phyloP scores from a whole-genome alignment of 2,329 filamentous ascomycete species.

The Lizonia empirigonia region DNA sequence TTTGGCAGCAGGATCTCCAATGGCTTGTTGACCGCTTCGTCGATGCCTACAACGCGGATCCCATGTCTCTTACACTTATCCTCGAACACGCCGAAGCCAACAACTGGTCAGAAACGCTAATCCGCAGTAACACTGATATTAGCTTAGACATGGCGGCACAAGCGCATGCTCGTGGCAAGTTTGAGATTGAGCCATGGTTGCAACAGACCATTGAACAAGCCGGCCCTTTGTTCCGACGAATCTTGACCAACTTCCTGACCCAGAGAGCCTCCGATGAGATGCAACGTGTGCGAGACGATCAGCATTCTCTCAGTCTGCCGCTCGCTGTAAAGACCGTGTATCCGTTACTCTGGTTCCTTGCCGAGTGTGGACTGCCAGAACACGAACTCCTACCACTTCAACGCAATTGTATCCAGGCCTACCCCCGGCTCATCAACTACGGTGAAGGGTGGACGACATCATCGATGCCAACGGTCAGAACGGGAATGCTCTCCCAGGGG shows the following conservation, averaged over 20 bases:
- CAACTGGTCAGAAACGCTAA: slow-evolving; percentile 81
- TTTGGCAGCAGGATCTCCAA: slow-evolving; percentile 87
- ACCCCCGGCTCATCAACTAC: slow-evolving; percentile 94
- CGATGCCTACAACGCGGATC: slow-evolving; percentile 73
- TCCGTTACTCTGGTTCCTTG: slow-evolving; percentile 76
- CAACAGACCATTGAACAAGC: slow-evolving; percentile 69
- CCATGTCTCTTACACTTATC: slow-evolving; percentile 69
- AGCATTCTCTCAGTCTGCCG: slow-evolving; percentile 70
- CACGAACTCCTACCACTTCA: slow-evolving; percentile 81
- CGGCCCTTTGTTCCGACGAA: slow-evolving; percentile 69
- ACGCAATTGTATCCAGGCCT: slow-evolving; percentile 86
- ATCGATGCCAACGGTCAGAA: slow-evolving; percentile 83
- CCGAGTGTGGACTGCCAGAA: slow-evolving; percentile 60
- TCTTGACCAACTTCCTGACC: slow-evolving; percentile 78
- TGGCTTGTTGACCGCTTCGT: slow-evolving; percentile 85
- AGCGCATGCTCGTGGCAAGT: slow-evolving; percentile 78
- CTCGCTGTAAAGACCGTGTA: slow-evolving; percentile 86
- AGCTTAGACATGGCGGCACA: slow-evolving; percentile 85
- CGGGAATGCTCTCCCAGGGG: slow-evolving; percentile 78
- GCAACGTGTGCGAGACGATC: slow-evolving; percentile 73
- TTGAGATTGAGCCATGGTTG: slow-evolving; percentile 83
- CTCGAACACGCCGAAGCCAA: slow-evolving; percentile 82
- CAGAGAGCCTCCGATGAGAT: slow-evolving; percentile 85
- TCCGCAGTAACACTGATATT: slow-evolving; percentile 80
- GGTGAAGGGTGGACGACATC: slow-evolving; percentile 91